Percentiles rank a stretch among this genome's conserved stretches.
phyloP scores from a whole-genome alignment of 768 basidiomycete species.

The Hygrophorus pudorinus region DNA sequence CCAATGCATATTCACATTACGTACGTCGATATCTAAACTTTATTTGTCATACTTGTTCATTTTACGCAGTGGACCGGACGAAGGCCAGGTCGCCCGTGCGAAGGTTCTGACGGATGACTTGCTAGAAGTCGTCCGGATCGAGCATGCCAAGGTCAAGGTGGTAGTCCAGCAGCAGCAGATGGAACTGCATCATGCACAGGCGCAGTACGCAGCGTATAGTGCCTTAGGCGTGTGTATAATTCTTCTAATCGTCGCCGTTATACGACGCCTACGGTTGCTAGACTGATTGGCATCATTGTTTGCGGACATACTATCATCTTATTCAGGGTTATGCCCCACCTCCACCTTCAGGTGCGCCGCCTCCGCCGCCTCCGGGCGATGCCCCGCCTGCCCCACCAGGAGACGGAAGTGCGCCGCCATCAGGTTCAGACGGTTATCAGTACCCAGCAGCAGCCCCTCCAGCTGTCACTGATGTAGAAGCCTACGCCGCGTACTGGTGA shows the following conservation, averaged over 20 bases:
- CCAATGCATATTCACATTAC: constrained; percentile 90
- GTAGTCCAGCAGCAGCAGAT: constrained; percentile 68
- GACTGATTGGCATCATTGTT: neutral
- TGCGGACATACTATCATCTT: neutral
- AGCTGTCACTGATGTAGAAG: constrained; percentile 35
- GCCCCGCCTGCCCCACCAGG: constrained; percentile 25
- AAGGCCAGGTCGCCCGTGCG: constrained; percentile 77
- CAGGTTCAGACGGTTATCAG: constrained; percentile 33
- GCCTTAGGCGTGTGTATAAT: constrained; percentile 42
- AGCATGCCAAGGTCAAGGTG: constrained; percentile 73
- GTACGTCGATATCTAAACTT: constrained; percentile 30
- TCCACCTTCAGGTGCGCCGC: constrained; percentile 37
- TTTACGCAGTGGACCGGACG: constrained; percentile 59
- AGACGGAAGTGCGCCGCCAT: constrained; percentile 33
- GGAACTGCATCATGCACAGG: constrained; percentile 78
- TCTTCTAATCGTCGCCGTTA: constrained; percentile 32
- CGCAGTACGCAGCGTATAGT: constrained; percentile 69
- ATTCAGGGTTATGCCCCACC: neutral
- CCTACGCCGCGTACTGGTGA: constrained; percentile 53
- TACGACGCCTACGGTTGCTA: neutral
- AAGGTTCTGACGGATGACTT: constrained; percentile 85
- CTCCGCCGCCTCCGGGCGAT: constrained; percentile 36
- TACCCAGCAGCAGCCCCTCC: constrained; percentile 26
- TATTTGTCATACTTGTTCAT: neutral
- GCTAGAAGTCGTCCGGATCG: constrained; percentile 72